These are phyloP conservation scores for Xerocomus potaroensis DNA, from an alignment of 768 basidiomycete genomes.

Conservation along the genomic window DNA sequence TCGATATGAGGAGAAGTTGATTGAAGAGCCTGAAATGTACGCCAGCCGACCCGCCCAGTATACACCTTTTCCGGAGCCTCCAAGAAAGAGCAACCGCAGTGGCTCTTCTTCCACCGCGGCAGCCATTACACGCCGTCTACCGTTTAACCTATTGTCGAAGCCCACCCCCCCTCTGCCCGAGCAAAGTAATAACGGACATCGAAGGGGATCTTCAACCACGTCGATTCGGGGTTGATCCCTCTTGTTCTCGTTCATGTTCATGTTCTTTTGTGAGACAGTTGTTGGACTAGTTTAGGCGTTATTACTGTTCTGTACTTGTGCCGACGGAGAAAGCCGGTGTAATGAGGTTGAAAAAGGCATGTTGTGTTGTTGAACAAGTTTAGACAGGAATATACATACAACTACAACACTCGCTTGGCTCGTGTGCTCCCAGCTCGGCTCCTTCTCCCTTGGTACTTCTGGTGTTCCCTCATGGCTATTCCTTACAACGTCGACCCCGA, in stretches of 20 bases:
- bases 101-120: constrained; percentile 45
- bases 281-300: constrained; percentile 22
- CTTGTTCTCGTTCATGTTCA: too few species aligned
- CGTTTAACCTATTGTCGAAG: constrained; percentile 67
- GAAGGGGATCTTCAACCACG: constrained; percentile 41
- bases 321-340: constrained; percentile 25
- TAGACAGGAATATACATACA: too few species aligned
- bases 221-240: constrained; percentile 31
- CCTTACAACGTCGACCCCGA: constrained; percentile 49
- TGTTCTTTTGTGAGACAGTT: constrained; percentile 13
- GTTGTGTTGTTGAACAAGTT: not conserved
- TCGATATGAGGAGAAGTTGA: constrained; percentile 32
- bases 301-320: not conserved
- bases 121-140: constrained; percentile 51
- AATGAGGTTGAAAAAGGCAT: constrained; percentile 11
- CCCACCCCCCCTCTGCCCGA: constrained; percentile 33
- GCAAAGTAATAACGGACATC: constrained; percentile 30
- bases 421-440: not conserved
- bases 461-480: constrained; percentile 48
- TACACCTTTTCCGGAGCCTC: constrained; percentile 70
- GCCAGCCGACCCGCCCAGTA: constrained; percentile 68
- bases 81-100: constrained; percentile 39
- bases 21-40: constrained; percentile 48
- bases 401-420: too few species aligned
- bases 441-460: not conserved